A percentile compares a stretch with the other conserved stretches of the same genome.
Conservation (phyloP, 176 grass and related monocot genomes). For the Phragmites australis region DNA sequence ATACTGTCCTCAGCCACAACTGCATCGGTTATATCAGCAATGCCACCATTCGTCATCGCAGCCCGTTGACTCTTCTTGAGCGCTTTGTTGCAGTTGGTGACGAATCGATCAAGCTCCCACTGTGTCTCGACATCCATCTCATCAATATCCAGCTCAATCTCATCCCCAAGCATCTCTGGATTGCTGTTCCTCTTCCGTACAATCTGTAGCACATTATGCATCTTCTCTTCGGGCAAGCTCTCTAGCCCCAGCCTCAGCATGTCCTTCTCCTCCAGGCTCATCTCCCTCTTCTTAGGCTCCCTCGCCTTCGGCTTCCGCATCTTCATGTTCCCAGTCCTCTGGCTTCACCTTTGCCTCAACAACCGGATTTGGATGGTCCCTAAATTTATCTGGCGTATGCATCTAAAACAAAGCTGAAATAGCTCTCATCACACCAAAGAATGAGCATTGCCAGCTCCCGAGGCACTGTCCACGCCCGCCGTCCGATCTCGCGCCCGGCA, state of each 20-base stretch:
- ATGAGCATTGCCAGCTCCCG: no score
- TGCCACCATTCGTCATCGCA: conserved; percentile 30
- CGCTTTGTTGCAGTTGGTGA: conserved; percentile 85
- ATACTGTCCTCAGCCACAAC: conserved; percentile 16
- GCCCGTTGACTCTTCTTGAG: conserved; percentile 68
- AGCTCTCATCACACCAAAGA: no score
- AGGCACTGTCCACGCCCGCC: no score
- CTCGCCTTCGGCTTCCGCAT: conserved; percentile 76
- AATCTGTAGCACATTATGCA: conserved; percentile 79
- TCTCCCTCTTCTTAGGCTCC: conserved; percentile 75
- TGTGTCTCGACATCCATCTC: conserved; percentile 81
- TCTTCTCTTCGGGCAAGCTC: conserved; percentile 77
- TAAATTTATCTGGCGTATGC: no score
- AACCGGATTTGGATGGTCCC: background rate
- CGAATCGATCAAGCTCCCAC: conserved; percentile 91
- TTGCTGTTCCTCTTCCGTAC: conserved; percentile 71
- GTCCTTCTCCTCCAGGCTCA: conserved; percentile 91
- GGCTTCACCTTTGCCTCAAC: conserved; percentile 21
- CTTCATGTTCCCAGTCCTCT: conserved; percentile 34
- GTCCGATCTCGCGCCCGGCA: no score
- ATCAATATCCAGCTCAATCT: conserved; percentile 88
- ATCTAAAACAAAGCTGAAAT: no score
- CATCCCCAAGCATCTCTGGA: conserved; percentile 66
- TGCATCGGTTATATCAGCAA: conserved; percentile 25
- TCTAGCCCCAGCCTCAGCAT: conserved; percentile 66